phyloP scores from a whole-genome alignment of 768 basidiomycete genomes.

The Xanthoconium stramineum region DNA sequence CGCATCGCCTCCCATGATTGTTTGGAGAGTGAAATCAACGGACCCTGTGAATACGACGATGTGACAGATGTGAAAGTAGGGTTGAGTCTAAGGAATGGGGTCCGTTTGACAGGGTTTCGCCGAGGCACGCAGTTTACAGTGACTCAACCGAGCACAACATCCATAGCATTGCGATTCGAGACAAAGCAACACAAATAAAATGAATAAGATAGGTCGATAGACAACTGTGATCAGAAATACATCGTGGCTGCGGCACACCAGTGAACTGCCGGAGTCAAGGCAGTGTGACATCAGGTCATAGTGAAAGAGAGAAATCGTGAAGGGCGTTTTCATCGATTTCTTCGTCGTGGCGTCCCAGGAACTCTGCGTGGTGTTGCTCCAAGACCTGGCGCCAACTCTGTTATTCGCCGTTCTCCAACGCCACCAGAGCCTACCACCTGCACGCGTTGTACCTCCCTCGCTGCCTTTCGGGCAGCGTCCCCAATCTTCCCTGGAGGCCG shows the following conservation, averaged over 20 bases:
- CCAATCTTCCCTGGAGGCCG: constrained; percentile 66
- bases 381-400: constrained; percentile 43
- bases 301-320: constrained; percentile 3
- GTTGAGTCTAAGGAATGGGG: too few species aligned
- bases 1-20: neutral
- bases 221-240: constrained; percentile 24
- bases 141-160: constrained; percentile 19
- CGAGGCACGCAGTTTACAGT: neutral
- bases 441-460: constrained; percentile 66
- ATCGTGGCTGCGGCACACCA: constrained; percentile 18
- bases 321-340: constrained; percentile 25
- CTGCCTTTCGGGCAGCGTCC: constrained; percentile 67
- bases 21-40: neutral
- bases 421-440: constrained; percentile 50
- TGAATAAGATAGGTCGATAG: constrained; percentile 29
- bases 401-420: constrained; percentile 54
- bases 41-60: neutral
- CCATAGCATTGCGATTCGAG: constrained; percentile 27
- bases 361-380: constrained; percentile 48
- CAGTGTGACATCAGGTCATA: constrained; percentile 4
- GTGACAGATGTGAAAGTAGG: too few species aligned
- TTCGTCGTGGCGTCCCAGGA: constrained; percentile 59
- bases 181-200: constrained; percentile 32
- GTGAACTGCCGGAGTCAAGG: neutral
- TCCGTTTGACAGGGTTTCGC: too few species aligned